A percentile compares a stretch with the other conserved stretches of the same genome.
These are phyloP conservation scores for Suhomyces bolitotheri DNA, from an alignment of 1,139 yeast species.

Conservation along the genomic window DNA sequence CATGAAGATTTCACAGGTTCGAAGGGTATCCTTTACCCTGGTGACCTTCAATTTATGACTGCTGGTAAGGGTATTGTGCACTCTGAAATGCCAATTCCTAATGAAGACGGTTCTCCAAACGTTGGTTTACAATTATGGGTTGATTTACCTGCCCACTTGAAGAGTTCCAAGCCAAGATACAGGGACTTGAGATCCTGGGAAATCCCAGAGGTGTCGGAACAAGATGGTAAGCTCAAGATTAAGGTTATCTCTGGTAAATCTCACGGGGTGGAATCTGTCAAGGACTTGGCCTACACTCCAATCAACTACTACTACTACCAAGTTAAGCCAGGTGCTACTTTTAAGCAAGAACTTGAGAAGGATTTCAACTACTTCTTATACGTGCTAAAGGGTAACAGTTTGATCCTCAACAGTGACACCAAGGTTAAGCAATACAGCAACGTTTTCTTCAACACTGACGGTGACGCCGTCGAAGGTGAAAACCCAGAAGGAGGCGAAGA, in stretches of 20 bases:
- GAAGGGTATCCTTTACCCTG: slow-evolving; percentile 73
- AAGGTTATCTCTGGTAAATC: slow-evolving; percentile 78
- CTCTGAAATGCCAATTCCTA: slow-evolving; percentile 79
- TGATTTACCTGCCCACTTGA: slow-evolving; percentile 72
- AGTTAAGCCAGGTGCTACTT: slow-evolving; percentile 67
- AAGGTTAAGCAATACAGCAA: slow-evolving; percentile 50
- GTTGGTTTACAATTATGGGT: slow-evolving; percentile 91
- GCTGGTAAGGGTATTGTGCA: slow-evolving; percentile 91
- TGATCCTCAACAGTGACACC: slow-evolving; percentile 47
- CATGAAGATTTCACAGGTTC: slow-evolving; percentile 93
- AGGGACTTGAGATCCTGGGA: slow-evolving; percentile 74
- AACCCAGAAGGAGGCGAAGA: slow-evolving; percentile 23
- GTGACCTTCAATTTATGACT: slow-evolving; percentile 93
- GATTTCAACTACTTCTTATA: slow-evolving; percentile 76
- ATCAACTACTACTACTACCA: slow-evolving; percentile 71
- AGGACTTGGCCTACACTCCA: slow-evolving; percentile 84
- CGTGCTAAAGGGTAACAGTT: slow-evolving; percentile 59
- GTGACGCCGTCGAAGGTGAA: slow-evolving; percentile 54
- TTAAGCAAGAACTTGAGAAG: slow-evolving; percentile 59
- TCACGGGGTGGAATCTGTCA: slow-evolving; percentile 71
- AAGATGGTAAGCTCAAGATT: slow-evolving; percentile 66
- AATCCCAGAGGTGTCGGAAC: slow-evolving; percentile 63
- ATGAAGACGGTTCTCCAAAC: slow-evolving; percentile 55
- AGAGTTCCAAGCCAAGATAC: slow-evolving; percentile 73
- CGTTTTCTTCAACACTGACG: slow-evolving; percentile 67